A percentile compares a stretch with the other conserved stretches of the same genome.
Conservation (phyloP, 1,284 basidiomycete species). For the Cryptococcus sp. region DNA sequence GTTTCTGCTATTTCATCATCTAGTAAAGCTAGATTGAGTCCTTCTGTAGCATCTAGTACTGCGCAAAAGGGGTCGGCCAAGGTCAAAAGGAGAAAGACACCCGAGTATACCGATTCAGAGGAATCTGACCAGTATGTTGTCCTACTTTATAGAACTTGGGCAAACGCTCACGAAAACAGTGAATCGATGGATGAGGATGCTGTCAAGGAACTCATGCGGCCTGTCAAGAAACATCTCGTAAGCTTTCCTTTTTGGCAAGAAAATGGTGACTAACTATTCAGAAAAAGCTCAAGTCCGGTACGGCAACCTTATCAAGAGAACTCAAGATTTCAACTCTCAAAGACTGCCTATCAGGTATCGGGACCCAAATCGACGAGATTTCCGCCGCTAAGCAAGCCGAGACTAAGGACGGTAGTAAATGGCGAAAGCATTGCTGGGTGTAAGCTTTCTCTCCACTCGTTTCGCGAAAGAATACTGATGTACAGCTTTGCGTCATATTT, state of each 20-base stretch:
- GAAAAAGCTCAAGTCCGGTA: conserved; percentile 91
- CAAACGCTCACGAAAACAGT: conserved; percentile 48
- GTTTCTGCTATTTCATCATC: conserved; percentile 9
- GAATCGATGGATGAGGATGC: conserved; percentile 93
- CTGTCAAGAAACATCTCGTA: conserved; percentile 93
- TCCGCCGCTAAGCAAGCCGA: conserved; percentile 69
- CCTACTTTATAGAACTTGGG: conserved; percentile 5
- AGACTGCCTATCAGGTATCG: conserved; percentile 90
- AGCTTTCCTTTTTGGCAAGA: conserved; percentile 36
- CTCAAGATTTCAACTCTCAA: conserved; percentile 95
- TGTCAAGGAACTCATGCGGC: conserved; percentile 92
- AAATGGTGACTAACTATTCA: conserved; percentile 35
- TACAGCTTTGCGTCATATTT: conserved; percentile 84
- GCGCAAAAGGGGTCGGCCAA: conserved; percentile 47
- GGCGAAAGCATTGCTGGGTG: conserved; percentile 95
- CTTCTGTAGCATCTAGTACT: conserved; percentile 7
- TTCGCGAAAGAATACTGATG: background rate
- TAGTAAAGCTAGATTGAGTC: conserved; percentile 9
- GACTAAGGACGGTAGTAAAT: conserved; percentile 74
- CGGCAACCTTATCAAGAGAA: conserved; percentile 85
- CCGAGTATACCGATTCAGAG: conserved; percentile 83
- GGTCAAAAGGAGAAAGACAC: conserved; percentile 80
- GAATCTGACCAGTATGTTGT: conserved; percentile 63
- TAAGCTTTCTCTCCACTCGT: conserved; percentile 51
- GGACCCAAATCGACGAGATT: conserved; percentile 82